phyloP scores from a whole-genome alignment of 2,329 filamentous ascomycete species.

The Fusarium penzigii region DNA sequence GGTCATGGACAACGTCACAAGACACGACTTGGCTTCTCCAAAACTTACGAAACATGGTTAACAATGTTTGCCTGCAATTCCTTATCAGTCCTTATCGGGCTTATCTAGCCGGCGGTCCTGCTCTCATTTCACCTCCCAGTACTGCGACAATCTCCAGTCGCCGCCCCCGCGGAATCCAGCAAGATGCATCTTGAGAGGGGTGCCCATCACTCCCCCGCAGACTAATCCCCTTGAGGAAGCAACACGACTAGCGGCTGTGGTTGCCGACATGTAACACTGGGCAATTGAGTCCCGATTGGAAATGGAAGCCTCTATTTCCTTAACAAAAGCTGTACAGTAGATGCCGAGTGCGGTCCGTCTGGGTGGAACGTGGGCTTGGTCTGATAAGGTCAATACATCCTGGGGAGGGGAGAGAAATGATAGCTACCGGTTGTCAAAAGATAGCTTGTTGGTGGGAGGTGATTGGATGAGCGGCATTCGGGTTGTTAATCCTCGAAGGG shows the following conservation, averaged over 20 bases:
- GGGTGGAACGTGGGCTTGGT: not conserved
- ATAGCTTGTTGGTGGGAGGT: too few relatives aligned
- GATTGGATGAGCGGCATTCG: not conserved
- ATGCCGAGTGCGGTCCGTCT: not conserved
- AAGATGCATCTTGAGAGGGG: not conserved
- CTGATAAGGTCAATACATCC: not conserved
- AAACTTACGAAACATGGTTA: not conserved
- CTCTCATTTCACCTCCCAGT: too few relatives aligned
- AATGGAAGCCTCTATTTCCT: not conserved
- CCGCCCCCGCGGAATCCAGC: too few relatives aligned
- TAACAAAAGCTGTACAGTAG: not conserved
- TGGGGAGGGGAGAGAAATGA: not conserved
- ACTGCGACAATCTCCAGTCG: too few relatives aligned
- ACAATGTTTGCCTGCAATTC: not conserved
- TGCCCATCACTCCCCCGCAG: conserved; percentile 3
- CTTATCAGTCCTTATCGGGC: not conserved
- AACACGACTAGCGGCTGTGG: not conserved
- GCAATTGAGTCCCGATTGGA: conserved; percentile 23
- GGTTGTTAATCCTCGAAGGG: not conserved
- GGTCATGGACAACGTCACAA: not conserved
- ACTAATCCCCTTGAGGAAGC: conserved; percentile 4
- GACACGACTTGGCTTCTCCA: not conserved
- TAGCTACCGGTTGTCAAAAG: too few relatives aligned
- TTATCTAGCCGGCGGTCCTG: not conserved
- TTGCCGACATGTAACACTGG: conserved; percentile 12